Evolutionary conservation across 2,329 filamentous ascomycete species (phyloP), one percentile per base, ranked within the genome.

Genomic region (Aspergillus awamori): DNA sequence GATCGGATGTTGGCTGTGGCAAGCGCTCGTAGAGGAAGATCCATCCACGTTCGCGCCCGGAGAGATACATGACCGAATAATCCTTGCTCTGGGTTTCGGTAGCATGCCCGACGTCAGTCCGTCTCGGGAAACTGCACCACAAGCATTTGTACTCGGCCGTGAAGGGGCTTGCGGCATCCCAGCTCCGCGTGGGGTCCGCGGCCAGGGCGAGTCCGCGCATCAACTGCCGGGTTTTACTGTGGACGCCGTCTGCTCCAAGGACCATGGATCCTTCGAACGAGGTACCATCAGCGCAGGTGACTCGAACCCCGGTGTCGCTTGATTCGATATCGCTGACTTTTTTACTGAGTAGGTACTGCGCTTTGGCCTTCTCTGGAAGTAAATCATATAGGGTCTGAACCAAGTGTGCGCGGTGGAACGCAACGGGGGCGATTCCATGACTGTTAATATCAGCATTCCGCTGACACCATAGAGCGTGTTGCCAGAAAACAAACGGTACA

Each of bases 21-120:
- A 77, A 62, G 52, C 68, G 71, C 56, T 78, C 69, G 49, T 75
- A 79, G 0, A 76, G 53, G 30, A 76, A 74, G 5, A 77, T 54
- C 71, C 74, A 76, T 1, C 64, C 65, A 3, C 69, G 65, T 0
- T 76, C 69, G 6, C 60, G 58, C 5, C 73, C 72, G 4, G 66
- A 67, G 6, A 78, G 58, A 41, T 70, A 68, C 70, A 75, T 73
- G 38, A 69, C 57, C 0, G 76, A 36, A 36, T 36, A 36, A 11
- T 36, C 63, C 7, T 49, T 41, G 3, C 47, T 51, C 28, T 67
- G 61, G 6, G 52, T 53, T 11, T 65, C 65, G 15, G 53, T 60
- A 8, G 57, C n/a, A 57, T 24, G 11, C 57, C 61, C 11, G 47
- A 1, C 33, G 2, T 28, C 15, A 8, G 59, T 59, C 5, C 56